Evolutionary conservation across 257 asterid species (phyloP).

Genomic region (Solanum piurae): DNA sequence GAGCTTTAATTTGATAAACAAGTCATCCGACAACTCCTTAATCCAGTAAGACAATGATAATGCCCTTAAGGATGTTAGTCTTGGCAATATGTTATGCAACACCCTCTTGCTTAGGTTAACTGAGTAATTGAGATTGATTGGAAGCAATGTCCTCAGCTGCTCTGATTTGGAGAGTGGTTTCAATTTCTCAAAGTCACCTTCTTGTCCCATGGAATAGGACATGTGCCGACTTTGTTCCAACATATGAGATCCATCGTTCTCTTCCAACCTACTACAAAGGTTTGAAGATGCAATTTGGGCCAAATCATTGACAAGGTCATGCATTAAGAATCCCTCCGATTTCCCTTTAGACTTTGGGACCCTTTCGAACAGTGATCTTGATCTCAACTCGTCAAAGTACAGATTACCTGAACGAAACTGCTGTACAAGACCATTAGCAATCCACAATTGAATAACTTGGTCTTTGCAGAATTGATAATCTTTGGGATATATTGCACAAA

Average conservation of each 20-base stretch:
- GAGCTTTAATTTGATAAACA: neutral
- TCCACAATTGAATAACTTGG: neutral
- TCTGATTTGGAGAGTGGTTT: neutral
- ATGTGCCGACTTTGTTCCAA: neutral
- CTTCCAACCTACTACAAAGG: neutral
- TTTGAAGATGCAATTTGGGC: neutral
- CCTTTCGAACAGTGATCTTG: neutral
- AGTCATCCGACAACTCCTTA: neutral
- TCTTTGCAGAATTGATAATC: neutral
- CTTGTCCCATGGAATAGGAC: neutral
- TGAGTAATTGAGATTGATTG: neutral
- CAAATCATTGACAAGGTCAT: conserved; percentile 6
- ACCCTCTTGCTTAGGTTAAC: neutral
- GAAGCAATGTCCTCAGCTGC: neutral
- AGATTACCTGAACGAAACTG: neutral
- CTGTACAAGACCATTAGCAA: neutral
- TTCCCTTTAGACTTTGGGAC: neutral
- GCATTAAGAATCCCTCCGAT: neutral
- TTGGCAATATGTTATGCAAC: neutral
- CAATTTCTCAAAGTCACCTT: neutral
- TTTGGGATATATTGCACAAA: conserved; percentile 8
- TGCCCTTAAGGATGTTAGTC: neutral
- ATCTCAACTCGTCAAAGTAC: neutral
- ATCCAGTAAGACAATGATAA: neutral
- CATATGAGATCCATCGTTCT: neutral